These are phyloP conservation scores for Astrephomene gubernaculifera DNA, from an alignment of 139 green algal genomes.

Conservation along the genomic window DNA sequence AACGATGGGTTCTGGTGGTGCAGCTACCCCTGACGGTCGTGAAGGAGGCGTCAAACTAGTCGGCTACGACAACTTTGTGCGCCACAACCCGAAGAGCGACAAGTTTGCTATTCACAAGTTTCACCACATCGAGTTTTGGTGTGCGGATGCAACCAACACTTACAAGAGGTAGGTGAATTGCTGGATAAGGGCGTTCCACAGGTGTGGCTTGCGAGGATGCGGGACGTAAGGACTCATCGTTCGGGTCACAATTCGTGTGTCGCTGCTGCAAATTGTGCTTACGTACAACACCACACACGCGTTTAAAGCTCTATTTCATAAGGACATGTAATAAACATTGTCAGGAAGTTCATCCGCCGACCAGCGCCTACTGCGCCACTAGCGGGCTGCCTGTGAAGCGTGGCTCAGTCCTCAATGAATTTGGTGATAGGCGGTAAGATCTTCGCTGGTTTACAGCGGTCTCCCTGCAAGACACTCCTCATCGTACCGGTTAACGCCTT, in stretches of 20 bases:
- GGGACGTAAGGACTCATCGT: background rate
- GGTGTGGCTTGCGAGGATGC: background rate
- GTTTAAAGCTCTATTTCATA: background rate
- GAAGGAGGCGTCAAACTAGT: constrained; percentile 59
- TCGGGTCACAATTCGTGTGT: background rate
- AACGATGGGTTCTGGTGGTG: constrained; percentile 33
- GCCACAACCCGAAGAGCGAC: constrained; percentile 83
- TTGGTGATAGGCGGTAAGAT: background rate
- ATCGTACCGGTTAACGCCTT: background rate
- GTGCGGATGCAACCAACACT: constrained; percentile 89
- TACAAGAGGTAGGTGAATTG: constrained; percentile 66
- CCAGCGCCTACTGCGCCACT: background rate
- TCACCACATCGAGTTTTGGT: constrained; percentile 97
- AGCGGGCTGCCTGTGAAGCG: background rate
- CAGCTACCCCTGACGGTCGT: constrained; percentile 7
- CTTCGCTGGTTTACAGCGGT: background rate
- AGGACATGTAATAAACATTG: background rate
- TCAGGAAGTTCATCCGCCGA: background rate
- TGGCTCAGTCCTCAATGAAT: too few relatives aligned
- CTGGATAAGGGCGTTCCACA: background rate
- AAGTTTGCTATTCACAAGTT: constrained; percentile 86
- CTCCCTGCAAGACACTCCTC: too few relatives aligned
- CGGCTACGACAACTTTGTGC: constrained; percentile 70
- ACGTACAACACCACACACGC: background rate
- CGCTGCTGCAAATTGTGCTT: background rate